phyloP scores from a whole-genome alignment of 495 filamentous ascomycete genomes.

The Neurospora hispaniola region DNA sequence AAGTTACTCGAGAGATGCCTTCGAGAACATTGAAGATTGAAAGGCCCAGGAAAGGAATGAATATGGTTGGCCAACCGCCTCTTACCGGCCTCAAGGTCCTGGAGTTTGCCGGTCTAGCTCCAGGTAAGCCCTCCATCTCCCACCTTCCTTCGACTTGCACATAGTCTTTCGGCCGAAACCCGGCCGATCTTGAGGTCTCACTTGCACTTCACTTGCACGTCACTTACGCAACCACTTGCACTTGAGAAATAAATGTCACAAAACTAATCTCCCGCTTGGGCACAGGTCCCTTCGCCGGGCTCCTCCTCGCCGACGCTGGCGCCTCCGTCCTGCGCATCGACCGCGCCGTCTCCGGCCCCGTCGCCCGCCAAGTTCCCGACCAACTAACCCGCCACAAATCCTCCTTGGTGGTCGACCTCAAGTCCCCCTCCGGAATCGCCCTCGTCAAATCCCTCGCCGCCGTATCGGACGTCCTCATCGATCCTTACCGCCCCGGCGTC shows the following conservation, averaged over 20 bases:
- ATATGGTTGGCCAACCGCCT: slow-evolving; percentile 46
- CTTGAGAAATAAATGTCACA: background rate
- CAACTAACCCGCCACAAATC: slow-evolving; percentile 67
- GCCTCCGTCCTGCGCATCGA: slow-evolving; percentile 84
- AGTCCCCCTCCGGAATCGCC: slow-evolving; percentile 46
- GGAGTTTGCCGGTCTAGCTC: slow-evolving; percentile 82
- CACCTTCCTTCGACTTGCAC: background rate
- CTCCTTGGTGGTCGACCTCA: slow-evolving; percentile 69
- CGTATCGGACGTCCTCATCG: slow-evolving; percentile 69
- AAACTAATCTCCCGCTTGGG: background rate
- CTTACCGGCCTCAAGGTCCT: slow-evolving; percentile 70
- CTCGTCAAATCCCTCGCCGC: slow-evolving; percentile 55
- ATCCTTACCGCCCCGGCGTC: slow-evolving; percentile 85
- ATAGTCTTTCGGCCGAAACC: background rate
- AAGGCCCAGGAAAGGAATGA: background rate
- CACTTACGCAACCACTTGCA: background rate
- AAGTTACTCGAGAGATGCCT: background rate
- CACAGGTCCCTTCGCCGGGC: slow-evolving; percentile 74
- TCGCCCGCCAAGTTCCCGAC: slow-evolving; percentile 46
- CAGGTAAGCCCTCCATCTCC: slow-evolving; percentile 42
- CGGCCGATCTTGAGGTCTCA: background rate
- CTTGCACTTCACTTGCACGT: background rate
- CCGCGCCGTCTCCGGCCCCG: slow-evolving; percentile 32
- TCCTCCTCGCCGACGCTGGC: slow-evolving; percentile 82
- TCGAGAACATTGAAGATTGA: background rate